Base-by-base conservation (phyloP, 1,139 yeast species). In the Debaryomyces nepalensis region DNA sequence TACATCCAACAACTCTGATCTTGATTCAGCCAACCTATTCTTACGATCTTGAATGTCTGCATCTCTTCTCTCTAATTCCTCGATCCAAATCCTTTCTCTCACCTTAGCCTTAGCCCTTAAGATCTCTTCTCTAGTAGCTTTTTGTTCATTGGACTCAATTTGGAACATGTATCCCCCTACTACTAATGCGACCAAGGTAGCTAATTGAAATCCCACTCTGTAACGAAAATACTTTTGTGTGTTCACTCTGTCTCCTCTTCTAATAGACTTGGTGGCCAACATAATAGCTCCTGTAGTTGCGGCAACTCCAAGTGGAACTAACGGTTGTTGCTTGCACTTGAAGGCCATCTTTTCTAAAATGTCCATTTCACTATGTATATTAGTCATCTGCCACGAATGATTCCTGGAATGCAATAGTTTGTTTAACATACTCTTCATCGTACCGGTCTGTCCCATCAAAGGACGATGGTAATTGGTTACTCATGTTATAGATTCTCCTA, bases 201-300 rank as follows among this genome's bases (percentile, higher is more conserved):
- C 78, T 9, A 87, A 87, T 64, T 90, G 98, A 55, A 89, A 75
- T 0, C 81, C 95, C 37, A 90, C 91, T 70, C 97, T 84, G 80
- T 90, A 88, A 53, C 93, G 78, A 70, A 88, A 90, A 81, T 88
- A 90, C 43, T 79, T 76, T 65, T 90, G 96, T 0, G 97, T 95
- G 46, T 81, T 80, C 42, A 74, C 69, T 50, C 84, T 78, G 55
- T 88, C 82, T 19, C 97, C 96, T 26, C 75, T 68, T 53, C 83
- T 78, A 52, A 90, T 73, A 11, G 93, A 87, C 50, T 79, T 75
- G 6, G 91, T 90, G 1, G 97, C 95, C 52, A 90, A 69, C 0
- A 77, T 66, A 33, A 90, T 87, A 0, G 97, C 97, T 4, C 84
- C 88, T 4, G 87, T 79, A 4, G 98, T 90, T 39, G 87, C 80